These are phyloP conservation scores for Melaleuca alternifolia DNA, from an alignment of 345 rosid species.

Conservation along the genomic window DNA sequence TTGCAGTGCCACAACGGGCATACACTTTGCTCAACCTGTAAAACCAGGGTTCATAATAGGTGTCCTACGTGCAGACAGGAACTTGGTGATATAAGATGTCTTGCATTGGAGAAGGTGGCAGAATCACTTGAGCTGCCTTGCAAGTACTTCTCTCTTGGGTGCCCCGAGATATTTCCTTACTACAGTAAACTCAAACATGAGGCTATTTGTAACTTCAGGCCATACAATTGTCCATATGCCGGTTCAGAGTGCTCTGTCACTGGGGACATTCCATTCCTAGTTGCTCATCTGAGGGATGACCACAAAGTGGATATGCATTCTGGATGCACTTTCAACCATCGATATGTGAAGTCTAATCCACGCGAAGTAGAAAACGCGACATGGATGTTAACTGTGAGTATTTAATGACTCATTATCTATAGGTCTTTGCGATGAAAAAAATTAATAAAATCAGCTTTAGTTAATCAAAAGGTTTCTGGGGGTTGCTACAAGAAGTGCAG, in stretches of 20 bases:
- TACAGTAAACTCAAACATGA: conserved; percentile 94
- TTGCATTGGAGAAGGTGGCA: conserved; percentile 88
- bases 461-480: neutral
- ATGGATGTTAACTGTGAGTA: conserved; percentile 94
- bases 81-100: conserved; percentile 95
- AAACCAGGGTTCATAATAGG: conserved; percentile 77
- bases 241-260: conserved; percentile 80
- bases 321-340: conserved; percentile 94
- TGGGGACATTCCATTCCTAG: conserved; percentile 84
- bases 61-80: conserved; percentile 98
- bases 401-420: neutral
- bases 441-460: neutral
- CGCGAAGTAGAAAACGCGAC: conserved; percentile 98
- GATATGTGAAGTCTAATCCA: conserved; percentile 94
- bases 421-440: neutral
- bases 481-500: neutral
- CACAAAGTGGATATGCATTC: conserved; percentile 99
- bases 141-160: conserved; percentile 68
- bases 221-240: conserved; percentile 86
- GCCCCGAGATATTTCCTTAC: conserved; percentile 90
- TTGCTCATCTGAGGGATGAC: conserved; percentile 84
- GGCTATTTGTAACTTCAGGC: conserved; percentile 78
- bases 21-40: conserved; percentile 91
- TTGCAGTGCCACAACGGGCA: conserved; percentile 97
- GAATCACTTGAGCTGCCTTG: conserved; percentile 92